Evolutionary conservation across 2,329 filamentous ascomycete species (phyloP).

Genomic region (Clarireedia monteithiana): DNA sequence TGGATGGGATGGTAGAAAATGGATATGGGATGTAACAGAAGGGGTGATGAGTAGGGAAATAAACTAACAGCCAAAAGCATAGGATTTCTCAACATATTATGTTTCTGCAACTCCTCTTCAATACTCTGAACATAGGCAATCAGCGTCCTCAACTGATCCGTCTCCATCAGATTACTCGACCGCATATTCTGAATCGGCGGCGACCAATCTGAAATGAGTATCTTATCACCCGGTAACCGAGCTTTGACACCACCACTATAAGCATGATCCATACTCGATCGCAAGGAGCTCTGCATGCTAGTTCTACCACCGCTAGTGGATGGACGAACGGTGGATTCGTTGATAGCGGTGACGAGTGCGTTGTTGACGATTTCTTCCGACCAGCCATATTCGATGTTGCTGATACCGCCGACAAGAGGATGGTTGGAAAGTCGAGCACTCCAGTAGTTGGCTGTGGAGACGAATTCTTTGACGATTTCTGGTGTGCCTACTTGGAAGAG

Average conservation of each 20-base stretch:
- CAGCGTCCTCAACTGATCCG: conserved; percentile 71
- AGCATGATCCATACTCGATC: conserved; percentile 46
- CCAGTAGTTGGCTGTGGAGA: conserved; percentile 95
- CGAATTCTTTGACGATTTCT: conserved; percentile 91
- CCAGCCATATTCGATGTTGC: conserved; percentile 98
- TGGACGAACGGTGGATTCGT: conserved; percentile 34
- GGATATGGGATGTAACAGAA: background rate
- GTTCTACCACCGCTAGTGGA: conserved; percentile 25
- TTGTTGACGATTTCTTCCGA: conserved; percentile 67
- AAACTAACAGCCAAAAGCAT: conserved; percentile 69
- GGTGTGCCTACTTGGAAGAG: conserved; percentile 96
- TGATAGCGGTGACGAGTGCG: conserved; percentile 39
- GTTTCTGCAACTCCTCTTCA: conserved; percentile 74
- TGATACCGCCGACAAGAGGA: conserved; percentile 84
- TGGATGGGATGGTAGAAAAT: background rate
- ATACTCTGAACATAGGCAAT: conserved; percentile 75
- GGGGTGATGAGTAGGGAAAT: background rate
- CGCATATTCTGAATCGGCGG: conserved; percentile 88
- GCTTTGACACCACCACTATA: conserved; percentile 28
- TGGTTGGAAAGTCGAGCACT: conserved; percentile 90
- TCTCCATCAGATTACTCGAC: conserved; percentile 67
- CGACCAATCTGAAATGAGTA: conserved; percentile 79
- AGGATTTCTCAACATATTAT: conserved; percentile 80
- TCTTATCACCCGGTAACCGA: conserved; percentile 76
- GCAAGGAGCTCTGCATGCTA: conserved; percentile 51